Conservation (phyloP, 1,139 yeast species). For the Nematodospora anomalae region DNA sequence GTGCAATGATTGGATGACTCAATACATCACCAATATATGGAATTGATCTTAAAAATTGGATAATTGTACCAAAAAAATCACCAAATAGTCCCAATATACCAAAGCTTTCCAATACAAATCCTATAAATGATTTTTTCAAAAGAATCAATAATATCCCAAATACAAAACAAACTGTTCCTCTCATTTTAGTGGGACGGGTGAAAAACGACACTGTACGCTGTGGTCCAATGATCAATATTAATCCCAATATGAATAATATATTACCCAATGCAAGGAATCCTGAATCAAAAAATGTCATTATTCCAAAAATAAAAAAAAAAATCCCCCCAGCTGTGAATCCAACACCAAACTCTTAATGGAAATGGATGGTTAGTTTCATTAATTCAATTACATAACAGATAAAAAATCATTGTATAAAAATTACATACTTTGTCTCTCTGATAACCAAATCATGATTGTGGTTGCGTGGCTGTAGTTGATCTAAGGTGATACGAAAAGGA, state of each 20-base stretch:
- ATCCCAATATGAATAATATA: slow-evolving; percentile 76
- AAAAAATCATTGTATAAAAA: neutral
- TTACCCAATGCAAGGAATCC: slow-evolving; percentile 90
- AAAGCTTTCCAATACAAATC: slow-evolving; percentile 79
- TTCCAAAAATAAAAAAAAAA: slow-evolving; percentile 76
- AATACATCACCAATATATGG: slow-evolving; percentile 87
- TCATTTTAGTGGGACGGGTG: slow-evolving; percentile 79
- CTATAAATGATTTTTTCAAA: slow-evolving; percentile 74
- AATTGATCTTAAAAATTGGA: slow-evolving; percentile 83
- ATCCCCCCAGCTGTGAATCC: slow-evolving; percentile 90
- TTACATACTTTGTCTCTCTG: slow-evolving; percentile 73
- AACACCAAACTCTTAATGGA: slow-evolving; percentile 91
- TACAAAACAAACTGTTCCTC: slow-evolving; percentile 80
- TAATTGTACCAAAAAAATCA: slow-evolving; percentile 85
- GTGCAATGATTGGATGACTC: slow-evolving; percentile 81
- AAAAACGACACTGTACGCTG: slow-evolving; percentile 81
- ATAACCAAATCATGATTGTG: slow-evolving; percentile 64
- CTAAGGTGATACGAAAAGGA: too few species aligned
- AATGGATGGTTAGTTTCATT: too few species aligned
- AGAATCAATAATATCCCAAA: slow-evolving; percentile 76
- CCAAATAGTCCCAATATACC: slow-evolving; percentile 92
- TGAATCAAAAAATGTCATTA: slow-evolving; percentile 83
- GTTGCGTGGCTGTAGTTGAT: neutral
- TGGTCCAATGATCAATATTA: slow-evolving; percentile 83
- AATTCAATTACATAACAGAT: slow-evolving; percentile 2